These are phyloP conservation scores for Trichoderma koningii DNA, from an alignment of 2,329 filamentous ascomycete genomes.

Conservation along the genomic window DNA sequence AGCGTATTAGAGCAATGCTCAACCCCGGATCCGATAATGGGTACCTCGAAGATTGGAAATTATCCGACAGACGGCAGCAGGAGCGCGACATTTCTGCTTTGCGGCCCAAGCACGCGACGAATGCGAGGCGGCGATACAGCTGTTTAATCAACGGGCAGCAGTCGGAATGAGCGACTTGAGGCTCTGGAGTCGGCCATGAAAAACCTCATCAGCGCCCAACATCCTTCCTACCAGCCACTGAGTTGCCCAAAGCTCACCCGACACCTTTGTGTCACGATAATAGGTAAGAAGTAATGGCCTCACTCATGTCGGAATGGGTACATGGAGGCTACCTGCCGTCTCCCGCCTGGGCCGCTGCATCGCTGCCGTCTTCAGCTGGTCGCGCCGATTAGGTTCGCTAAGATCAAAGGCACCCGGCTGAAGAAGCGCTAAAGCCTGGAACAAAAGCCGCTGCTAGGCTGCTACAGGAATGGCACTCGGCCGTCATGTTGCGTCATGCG, in stretches of 20 bases:
- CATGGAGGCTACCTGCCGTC: background rate
- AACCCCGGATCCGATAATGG: slow-evolving; percentile 2
- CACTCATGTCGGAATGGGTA: background rate
- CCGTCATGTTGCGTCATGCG: slow-evolving; percentile 25
- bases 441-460: slow-evolving; percentile 14
- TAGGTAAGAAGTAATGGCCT: background rate
- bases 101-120: slow-evolving; percentile 3
- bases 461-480: slow-evolving; percentile 13
- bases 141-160: slow-evolving; percentile 19
- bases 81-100: slow-evolving; percentile 8
- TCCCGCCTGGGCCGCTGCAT: background rate
- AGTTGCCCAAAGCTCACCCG: background rate
- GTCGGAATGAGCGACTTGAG: background rate
- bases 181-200: background rate
- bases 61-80: slow-evolving; percentile 9
- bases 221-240: too few species aligned
- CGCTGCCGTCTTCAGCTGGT: background rate
- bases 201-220: slow-evolving; percentile 10
- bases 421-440: slow-evolving; percentile 14
- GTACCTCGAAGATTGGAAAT: background rate
- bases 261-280: too few species aligned
- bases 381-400: slow-evolving; percentile 1
- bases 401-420: background rate
- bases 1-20: too few species aligned
- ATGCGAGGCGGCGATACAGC: background rate